Evolutionary conservation across 225 moss, liverwort and hornwort species (phyloP).

Genomic region (Physcomitrium patens): DNA sequence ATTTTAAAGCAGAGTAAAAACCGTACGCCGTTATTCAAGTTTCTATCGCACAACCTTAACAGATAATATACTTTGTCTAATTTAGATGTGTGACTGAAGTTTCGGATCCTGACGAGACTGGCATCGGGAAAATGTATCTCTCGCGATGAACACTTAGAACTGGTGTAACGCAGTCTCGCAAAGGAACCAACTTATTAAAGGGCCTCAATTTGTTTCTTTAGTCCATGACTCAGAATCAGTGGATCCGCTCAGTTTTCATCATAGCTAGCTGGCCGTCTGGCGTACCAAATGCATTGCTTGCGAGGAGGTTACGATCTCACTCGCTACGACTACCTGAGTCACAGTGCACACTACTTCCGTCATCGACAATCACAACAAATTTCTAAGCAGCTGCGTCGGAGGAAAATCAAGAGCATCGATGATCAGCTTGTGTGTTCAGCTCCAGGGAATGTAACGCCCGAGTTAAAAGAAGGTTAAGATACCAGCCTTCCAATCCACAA

Average conservation of each 20-base stretch:
- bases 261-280: conserved; percentile 1
- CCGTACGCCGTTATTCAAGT: neutral
- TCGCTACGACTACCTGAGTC: neutral
- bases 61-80: no score
- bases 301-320: neutral
- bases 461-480: no score
- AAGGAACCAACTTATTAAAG: neutral
- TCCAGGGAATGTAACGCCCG: no score
- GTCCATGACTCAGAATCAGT: neutral
- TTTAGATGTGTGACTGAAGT: no score
- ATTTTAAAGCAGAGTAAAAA: neutral
- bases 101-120: neutral
- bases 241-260: neutral
- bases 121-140: neutral
- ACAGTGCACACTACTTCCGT: neutral
- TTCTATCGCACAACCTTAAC: neutral
- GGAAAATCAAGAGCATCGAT: no score
- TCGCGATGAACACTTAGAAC: neutral
- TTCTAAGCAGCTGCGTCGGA: neutral
- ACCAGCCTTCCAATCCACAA: no score
- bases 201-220: neutral
- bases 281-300: neutral
- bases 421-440: no score
- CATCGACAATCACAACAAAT: no score
- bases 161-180: neutral